Evolutionary conservation across 2,329 filamentous ascomycete species (phyloP).

Genomic region (Aureobasidium pullulans): DNA sequence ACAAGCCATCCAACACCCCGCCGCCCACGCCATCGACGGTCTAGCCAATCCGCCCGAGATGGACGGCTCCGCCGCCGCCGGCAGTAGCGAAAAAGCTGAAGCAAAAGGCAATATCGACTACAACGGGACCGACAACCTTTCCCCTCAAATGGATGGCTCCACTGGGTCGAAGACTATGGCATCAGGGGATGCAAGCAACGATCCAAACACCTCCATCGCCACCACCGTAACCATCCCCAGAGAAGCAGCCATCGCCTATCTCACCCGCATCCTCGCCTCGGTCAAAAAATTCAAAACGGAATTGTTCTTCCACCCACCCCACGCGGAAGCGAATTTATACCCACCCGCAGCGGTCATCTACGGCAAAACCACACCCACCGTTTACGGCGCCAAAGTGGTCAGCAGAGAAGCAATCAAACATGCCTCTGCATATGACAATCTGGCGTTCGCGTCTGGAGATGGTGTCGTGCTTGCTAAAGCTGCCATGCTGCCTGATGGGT

Average conservation of each 20-base stretch:
- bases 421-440: conserved; percentile 73
- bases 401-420: conserved; percentile 66
- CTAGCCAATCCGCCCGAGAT: conserved; percentile 22
- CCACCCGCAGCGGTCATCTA: conserved; percentile 79
- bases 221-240: conserved; percentile 48
- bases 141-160: conserved; percentile 16
- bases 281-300: conserved; percentile 70
- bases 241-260: conserved; percentile 55
- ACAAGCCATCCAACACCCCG: conserved; percentile 10
- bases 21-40: conserved; percentile 19
- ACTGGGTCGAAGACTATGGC: conserved; percentile 9
- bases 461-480: conserved; percentile 81
- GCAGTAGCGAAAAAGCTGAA: conserved; percentile 29
- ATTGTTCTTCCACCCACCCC: conserved; percentile 53
- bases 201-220: conserved; percentile 20
- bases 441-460: conserved; percentile 81
- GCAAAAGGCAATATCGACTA: conserved; percentile 35
- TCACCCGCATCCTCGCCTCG: conserved; percentile 64
- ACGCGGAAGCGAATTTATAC: conserved; percentile 62
- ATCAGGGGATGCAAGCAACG: background rate
- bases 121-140: conserved; percentile 24
- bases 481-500: conserved; percentile 77
- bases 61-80: conserved; percentile 25
- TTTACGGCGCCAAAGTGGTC: conserved; percentile 70
- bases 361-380: conserved; percentile 77